Base-by-base conservation (phyloP, 805 yeast genomes). In the Spathaspora passalidarum region DNA sequence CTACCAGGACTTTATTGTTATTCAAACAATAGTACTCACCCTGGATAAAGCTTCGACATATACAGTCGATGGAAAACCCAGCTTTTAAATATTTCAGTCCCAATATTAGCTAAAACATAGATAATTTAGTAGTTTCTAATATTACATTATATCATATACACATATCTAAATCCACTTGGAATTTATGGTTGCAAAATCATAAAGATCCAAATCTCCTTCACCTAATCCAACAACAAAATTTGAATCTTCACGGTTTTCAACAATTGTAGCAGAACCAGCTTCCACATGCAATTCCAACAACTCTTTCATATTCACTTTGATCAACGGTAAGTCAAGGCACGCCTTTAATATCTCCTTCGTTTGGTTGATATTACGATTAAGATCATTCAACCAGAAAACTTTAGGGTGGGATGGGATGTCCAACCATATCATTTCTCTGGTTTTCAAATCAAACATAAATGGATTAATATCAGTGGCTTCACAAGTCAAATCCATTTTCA, bases 111-210 rank as follows among this genome's bases (percentile, higher is more conserved):
- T n/a, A n/a, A n/a, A n/a, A n/a, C n/a, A n/a, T n/a, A n/a, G n/a
- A n/a, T n/a, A n/a, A n/a, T n/a, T n/a, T n/a, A n/a, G n/a, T n/a
- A n/a, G n/a, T n/a, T n/a, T n/a, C n/a, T n/a, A n/a, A n/a, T n/a
- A n/a, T n/a, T n/a, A n/a, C n/a, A n/a, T n/a, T n/a, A n/a, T n/a
- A n/a, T n/a, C n/a, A n/a, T n/a, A n/a, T n/a, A n/a, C n/a, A n/a
- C n/a, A n/a, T n/a, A n/a, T 20, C 17, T 13, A 39, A 22, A 49
- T 40, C 48, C 50, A 47, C 8, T 20, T 25, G 16, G 48, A 42
- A 34, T 47, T 47, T 19, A 49, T 49, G 10, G 40, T 41, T n/a
- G 50, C 44, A 14, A 49, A 43, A 44, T 49, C 44, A 32, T 36
- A 44, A 6, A 42, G 43, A 19, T 49, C 49, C 20, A 47, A 38